A percentile compares a stretch with the other conserved stretches of the same genome.
Evolutionary conservation across 495 filamentous ascomycete species (phyloP).

Genomic region (Podospora tetraspora): DNA sequence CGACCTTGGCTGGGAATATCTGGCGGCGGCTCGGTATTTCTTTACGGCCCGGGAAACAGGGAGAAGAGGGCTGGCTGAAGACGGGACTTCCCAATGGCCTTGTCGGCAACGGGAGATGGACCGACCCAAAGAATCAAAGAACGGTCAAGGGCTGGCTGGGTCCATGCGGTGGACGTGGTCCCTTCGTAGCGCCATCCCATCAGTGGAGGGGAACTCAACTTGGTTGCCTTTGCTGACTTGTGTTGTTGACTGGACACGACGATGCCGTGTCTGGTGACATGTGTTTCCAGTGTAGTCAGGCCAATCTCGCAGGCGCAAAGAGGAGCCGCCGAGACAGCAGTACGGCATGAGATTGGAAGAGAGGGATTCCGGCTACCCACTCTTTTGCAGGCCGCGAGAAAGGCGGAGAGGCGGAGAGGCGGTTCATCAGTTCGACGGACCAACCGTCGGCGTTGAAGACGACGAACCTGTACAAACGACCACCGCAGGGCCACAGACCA

Average conservation of each 20-base stretch:
- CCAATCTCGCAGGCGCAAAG: slow-evolving; percentile 11
- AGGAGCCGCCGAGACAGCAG: slow-evolving; percentile 1
- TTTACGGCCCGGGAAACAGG: background rate
- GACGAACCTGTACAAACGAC: background rate
- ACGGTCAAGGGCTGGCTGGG: background rate
- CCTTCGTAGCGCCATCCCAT: background rate
- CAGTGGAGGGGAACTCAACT: too few relatives aligned
- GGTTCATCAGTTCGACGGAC: slow-evolving; percentile 1
- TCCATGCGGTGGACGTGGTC: background rate
- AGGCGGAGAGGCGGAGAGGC: slow-evolving; percentile 3
- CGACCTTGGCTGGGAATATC: background rate
- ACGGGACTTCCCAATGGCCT: background rate
- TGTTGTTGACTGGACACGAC: background rate
- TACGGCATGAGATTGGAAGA: slow-evolving; percentile 14
- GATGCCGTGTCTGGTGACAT: slow-evolving; percentile 1
- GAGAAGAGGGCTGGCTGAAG: background rate
- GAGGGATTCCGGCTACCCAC: slow-evolving; percentile 3
- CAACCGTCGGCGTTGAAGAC: slow-evolving; percentile 10
- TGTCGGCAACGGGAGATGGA: background rate
- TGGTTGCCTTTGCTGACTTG: background rate
- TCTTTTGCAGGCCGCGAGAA: slow-evolving; percentile 4
- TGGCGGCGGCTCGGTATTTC: background rate
- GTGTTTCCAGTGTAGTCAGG: slow-evolving; percentile 5
- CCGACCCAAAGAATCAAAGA: background rate
- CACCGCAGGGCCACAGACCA: background rate